phyloP scores from a whole-genome alignment of 257 asterid genomes.

The Echium plantagineum region DNA sequence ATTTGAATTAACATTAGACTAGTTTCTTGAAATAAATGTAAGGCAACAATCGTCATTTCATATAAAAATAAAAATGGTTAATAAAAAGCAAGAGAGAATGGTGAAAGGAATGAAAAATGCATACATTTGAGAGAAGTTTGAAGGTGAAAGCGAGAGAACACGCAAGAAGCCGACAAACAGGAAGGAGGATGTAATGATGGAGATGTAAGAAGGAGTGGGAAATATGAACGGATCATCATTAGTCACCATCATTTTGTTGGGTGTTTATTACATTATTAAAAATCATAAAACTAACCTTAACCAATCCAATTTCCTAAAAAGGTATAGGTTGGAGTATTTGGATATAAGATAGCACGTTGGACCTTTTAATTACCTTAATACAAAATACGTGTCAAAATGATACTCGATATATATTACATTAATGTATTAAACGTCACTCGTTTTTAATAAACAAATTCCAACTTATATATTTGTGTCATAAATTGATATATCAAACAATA shows the following conservation, averaged over 20 bases:
- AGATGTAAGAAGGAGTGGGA: not conserved
- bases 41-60: not conserved
- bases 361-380: too few species aligned
- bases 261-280: not conserved
- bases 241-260: not conserved
- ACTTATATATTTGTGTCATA: too few species aligned
- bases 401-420: too few species aligned
- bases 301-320: too few species aligned
- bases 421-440: too few species aligned
- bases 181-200: too few species aligned
- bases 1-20: not conserved
- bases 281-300: not conserved
- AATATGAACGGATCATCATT: not conserved
- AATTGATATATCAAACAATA: too few species aligned
- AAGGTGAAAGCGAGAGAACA: not conserved
- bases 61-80: not conserved
- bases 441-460: too few species aligned
- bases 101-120: not conserved
- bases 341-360: too few species aligned
- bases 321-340: too few species aligned
- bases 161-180: not conserved
- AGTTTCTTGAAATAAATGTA: not conserved
- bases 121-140: not conserved
- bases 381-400: too few species aligned
- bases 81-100: too few species aligned